Evolutionary conservation across 495 filamentous ascomycete genomes (phyloP), one percentile per base, ranked within the genome.

Genomic region (Terfezia boudieri): DNA sequence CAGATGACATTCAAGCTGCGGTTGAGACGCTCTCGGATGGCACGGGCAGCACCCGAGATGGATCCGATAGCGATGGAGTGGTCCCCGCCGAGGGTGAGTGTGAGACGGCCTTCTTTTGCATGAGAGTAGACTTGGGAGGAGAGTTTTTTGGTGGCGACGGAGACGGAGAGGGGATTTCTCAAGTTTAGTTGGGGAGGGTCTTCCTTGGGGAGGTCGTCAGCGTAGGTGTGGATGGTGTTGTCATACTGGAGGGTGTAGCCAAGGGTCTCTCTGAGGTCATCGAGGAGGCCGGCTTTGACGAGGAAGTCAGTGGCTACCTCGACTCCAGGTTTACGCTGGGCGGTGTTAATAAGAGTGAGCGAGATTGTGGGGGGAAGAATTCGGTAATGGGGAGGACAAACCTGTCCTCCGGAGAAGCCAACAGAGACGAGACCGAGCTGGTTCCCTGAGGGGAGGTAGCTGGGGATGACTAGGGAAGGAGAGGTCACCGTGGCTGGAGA

Each of bases 21-120:
- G 12, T 79, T 77, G 1, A 53, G 62, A 36, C 90, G 71, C 71
- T 96, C 86, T 37, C 81, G 76, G 53, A 86, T 81, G 0, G 90
- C 90, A 69, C 81, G 83, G 37, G 86, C 80, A 2, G 80, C 82
- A 4, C 90, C 90, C 16, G 81, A 79, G 55, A 96, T 77, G 22
- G 84, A 87, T 41, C 90, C 90, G 63, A 99, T 92, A 52, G 92
- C 90, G 61, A 99, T 94, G 51, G 80, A 86, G 70, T 99, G 90
- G 67, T 99, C 90, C 12, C 90, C 90, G 50, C 90, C 90, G 8
- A 99, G 77, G 2, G 90, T 99, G 52, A 99, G 74, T 0, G 93
- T 86, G 62, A 92, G 77, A 35, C 87, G 80, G 22, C 92, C 90
- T 56, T 86, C 71, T 61, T 75, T 79, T 51, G 92, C 84, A 57